Evolutionary conservation across 139 green algal species (phyloP), one percentile per base, ranked within the genome.

Genomic region (Spirogloea muscicola): DNA sequence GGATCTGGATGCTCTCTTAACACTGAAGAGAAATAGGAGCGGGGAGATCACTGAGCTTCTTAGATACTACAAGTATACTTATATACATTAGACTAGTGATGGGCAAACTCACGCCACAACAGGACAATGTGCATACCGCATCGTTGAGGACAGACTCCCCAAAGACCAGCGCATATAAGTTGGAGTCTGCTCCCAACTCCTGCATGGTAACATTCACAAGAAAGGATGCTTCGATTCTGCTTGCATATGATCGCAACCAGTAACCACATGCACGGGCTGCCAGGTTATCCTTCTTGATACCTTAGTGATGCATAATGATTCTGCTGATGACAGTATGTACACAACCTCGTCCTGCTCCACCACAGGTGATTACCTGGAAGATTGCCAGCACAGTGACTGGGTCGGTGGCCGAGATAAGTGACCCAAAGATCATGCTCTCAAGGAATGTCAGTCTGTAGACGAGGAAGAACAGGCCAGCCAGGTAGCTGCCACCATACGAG

Each of bases 71-170:
- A 55, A 21, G 46, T 31, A 55, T 55, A 55, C 21, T 55, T 55
- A 21, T 55, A 21, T 55, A 21, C 21, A 31, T 21, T 55, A 21
- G 21, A 21, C 21, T 55, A 21, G 46, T 55, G 21, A 21, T 55
- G 21, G 21, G 46, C 46, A 55, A 21, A 21, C 46, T 55, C 21
- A 31, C n/a, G n/a, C n/a, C n/a, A n/a, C n/a, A n/a, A n/a, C n/a
- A 55, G 21, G 46, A 21, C 21, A 55, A 55, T 55, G 46, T 55
- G 21, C 21, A 85, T 49, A 95, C 89, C 1, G 90, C 90, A 68
- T 95, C 90, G 61, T 95, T 95, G 0, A 95, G 79, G 33, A 94
- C 90, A 7, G 52, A 84, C 66, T 95, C 90, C 3, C 90, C 90
- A 83, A 94, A 94, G 25, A 95, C 89, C 18, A 90, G 80, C 38